A percentile compares a stretch with the other conserved stretches of the same genome.
Evolutionary conservation across 163 green algal genomes (phyloP).

Genomic region (Chloromonas sp.): DNA sequence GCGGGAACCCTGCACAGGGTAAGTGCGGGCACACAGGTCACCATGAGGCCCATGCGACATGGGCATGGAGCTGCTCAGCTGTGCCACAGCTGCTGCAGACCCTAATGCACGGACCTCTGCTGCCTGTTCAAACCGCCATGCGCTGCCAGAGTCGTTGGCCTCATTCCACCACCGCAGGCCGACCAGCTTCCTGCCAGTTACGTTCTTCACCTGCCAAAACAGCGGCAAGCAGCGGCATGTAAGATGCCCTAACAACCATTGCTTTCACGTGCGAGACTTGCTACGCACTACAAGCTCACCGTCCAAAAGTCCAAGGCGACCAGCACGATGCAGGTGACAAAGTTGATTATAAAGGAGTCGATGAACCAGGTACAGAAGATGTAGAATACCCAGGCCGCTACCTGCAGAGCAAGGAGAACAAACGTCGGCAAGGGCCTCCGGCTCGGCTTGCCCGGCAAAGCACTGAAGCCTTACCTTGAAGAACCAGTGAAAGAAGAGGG

Average conservation of each 20-base stretch:
- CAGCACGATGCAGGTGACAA: constrained; percentile 76
- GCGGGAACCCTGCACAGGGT: constrained; percentile 49
- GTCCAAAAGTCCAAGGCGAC: constrained; percentile 89
- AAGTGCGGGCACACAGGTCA: not conserved
- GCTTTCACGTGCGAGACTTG: too few species aligned
- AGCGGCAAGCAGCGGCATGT: not conserved
- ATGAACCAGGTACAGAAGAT: constrained; percentile 51
- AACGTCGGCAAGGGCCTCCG: not conserved
- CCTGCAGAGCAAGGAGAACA: not conserved
- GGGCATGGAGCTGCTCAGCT: not conserved
- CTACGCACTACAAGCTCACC: constrained; percentile 35
- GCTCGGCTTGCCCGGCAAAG: not conserved
- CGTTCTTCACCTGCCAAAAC: constrained; percentile 76
- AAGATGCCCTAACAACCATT: too few species aligned
- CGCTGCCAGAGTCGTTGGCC: constrained; percentile 71
- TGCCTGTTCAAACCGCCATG: constrained; percentile 84
- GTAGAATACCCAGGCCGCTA: constrained; percentile 39
- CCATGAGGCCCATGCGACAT: too few species aligned
- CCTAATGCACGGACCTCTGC: constrained; percentile 42
- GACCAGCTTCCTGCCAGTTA: constrained; percentile 81
- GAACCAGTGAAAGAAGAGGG: constrained; percentile 31
- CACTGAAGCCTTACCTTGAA: constrained; percentile 24
- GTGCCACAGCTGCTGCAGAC: not conserved
- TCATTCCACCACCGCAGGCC: constrained; percentile 92
- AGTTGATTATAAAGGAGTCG: constrained; percentile 78